Conservation (phyloP, 176 grass and related monocot species). For the Dendrocalamus sinicus region DNA sequence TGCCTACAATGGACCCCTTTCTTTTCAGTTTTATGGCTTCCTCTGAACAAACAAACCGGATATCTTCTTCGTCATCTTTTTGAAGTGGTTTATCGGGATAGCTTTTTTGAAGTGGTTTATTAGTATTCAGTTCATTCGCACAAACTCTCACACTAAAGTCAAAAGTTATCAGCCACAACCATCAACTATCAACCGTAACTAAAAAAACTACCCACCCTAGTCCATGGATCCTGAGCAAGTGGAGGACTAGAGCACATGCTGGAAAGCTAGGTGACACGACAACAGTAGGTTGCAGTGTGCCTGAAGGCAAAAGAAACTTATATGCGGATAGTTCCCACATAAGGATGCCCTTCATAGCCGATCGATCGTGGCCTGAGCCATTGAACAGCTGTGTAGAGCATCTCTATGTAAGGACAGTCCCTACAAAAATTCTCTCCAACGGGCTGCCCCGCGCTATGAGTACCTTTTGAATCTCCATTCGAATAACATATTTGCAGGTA, state of each 20-base stretch:
- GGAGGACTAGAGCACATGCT: not conserved
- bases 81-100: too few relatives aligned
- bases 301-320: not conserved
- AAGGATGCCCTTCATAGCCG: not conserved
- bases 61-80: too few relatives aligned
- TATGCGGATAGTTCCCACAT: not conserved
- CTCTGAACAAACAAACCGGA: too few relatives aligned
- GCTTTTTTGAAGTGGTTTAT: too few relatives aligned
- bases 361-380: not conserved
- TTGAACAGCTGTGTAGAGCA: not conserved
- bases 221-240: not conserved
- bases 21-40: too few relatives aligned
- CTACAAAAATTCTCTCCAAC: not conserved
- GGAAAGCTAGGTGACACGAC: not conserved
- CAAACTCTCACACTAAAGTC: too few relatives aligned
- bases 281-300: not conserved
- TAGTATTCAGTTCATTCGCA: too few relatives aligned
- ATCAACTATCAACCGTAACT: too few relatives aligned
- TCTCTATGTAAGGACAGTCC: not conserved
- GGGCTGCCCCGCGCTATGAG: not conserved
- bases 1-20: too few relatives aligned
- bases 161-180: rapidly evolving
- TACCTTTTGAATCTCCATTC: not conserved
- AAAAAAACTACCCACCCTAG: too few relatives aligned
- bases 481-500: too few relatives aligned